phyloP scores from a whole-genome alignment of 2,329 filamentous ascomycete species.

The Remersonia thermophila region DNA sequence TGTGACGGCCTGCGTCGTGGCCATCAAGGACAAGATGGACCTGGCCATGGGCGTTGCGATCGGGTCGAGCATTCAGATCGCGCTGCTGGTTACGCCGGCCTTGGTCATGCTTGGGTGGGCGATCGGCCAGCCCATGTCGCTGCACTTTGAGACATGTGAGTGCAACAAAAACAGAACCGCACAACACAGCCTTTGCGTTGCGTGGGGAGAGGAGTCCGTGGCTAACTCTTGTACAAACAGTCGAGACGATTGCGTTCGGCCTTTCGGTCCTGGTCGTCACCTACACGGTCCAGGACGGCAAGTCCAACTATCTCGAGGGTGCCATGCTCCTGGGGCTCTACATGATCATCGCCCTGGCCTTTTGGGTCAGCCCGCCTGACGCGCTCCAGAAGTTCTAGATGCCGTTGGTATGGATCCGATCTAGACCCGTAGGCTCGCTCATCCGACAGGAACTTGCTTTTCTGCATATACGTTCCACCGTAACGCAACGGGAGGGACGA shows the following conservation, averaged over 20 bases:
- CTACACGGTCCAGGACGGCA: slow-evolving; percentile 68
- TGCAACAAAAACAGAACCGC: too few species aligned
- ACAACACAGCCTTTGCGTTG: too few species aligned
- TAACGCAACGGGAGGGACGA: too few species aligned
- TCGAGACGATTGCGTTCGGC: slow-evolving; percentile 68
- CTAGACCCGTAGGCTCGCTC: too few species aligned
- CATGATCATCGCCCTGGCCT: slow-evolving; percentile 47
- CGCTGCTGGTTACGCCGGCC: slow-evolving; percentile 67
- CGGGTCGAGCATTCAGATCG: slow-evolving; percentile 72
- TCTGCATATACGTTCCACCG: too few species aligned
- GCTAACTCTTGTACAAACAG: slow-evolving; percentile 24
- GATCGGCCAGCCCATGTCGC: slow-evolving; percentile 57
- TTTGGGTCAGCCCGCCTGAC: slow-evolving; percentile 34
- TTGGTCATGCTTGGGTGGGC: slow-evolving; percentile 71
- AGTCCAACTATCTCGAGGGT: slow-evolving; percentile 74
- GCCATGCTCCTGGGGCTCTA: slow-evolving; percentile 52
- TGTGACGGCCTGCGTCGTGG: slow-evolving; percentile 69
- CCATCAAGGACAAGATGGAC: slow-evolving; percentile 65
- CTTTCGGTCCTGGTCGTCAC: slow-evolving; percentile 64
- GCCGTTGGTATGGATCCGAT: too few species aligned
- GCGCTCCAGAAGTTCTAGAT: slow-evolving; percentile 4
- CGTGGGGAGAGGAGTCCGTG: too few species aligned
- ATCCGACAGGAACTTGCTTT: neutral
- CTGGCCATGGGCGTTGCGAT: slow-evolving; percentile 70
- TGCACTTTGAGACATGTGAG: slow-evolving; percentile 62